phyloP scores from a whole-genome alignment of 2,329 filamentous ascomycete genomes.

The Domatiomyces globalis region DNA sequence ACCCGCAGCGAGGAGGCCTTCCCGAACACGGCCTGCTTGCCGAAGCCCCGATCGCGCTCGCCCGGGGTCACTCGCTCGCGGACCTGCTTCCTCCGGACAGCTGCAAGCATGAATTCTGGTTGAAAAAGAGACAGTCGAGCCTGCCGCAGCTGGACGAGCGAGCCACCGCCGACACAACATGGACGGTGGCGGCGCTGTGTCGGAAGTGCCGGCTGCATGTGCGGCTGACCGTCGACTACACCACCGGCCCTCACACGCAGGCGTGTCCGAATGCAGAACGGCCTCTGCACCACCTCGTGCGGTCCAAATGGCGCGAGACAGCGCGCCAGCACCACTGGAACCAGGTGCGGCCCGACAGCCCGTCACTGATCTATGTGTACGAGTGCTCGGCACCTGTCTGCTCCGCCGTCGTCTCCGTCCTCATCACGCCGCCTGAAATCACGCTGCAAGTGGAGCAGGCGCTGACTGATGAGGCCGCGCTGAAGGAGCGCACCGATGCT shows the following conservation, averaged over 20 bases:
- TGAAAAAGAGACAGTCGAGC: conserved; percentile 42
- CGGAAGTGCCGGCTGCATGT: conserved; percentile 48
- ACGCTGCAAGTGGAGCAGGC: conserved; percentile 33
- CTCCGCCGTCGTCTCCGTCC: conserved; percentile 38
- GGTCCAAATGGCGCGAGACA: conserved; percentile 18
- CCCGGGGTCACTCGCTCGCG: conserved; percentile 21
- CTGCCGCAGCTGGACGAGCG: conserved; percentile 29
- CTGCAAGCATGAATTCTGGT: conserved; percentile 47
- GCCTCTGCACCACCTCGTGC: conserved; percentile 50
- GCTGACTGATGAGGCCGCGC: conserved; percentile 39
- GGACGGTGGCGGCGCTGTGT: conserved; percentile 48
- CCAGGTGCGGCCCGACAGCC: conserved; percentile 22
- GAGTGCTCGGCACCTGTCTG: conserved; percentile 47
- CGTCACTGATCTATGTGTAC: conserved; percentile 37
- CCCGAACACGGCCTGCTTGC: conserved; percentile 41
- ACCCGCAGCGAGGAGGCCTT: conserved; percentile 34
- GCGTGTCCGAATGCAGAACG: conserved; percentile 36
- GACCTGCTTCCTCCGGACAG: conserved; percentile 20
- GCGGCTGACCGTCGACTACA: conserved; percentile 42
- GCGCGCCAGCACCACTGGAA: conserved; percentile 10
- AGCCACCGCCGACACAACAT: conserved; percentile 32
- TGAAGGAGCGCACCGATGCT: conserved; percentile 41
- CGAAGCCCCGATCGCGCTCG: conserved; percentile 41
- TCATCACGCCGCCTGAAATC: conserved; percentile 40
- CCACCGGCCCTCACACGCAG: conserved; percentile 23